phyloP scores from a whole-genome alignment of 176 grass and related monocot species.

The Metroxylon sagu region DNA sequence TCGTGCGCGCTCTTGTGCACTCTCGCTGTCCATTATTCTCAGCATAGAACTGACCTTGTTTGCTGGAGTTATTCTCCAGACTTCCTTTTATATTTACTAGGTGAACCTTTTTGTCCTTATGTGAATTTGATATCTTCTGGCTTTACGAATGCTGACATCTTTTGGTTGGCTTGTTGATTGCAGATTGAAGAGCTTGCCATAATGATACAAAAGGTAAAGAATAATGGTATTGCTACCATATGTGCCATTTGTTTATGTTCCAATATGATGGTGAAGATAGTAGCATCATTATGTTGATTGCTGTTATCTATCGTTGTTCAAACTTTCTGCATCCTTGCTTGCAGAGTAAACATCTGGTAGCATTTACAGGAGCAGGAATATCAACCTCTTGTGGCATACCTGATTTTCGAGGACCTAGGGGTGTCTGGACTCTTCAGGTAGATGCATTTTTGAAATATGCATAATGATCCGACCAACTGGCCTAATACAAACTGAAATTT shows the following conservation, averaged over 20 bases:
- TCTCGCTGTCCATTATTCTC: no score
- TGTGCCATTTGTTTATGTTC: slow-evolving; percentile 15
- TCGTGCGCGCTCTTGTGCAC: no score
- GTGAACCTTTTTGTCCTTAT: no score
- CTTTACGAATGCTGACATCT: not conserved
- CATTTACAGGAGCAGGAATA: slow-evolving; percentile 94
- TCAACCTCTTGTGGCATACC: slow-evolving; percentile 96
- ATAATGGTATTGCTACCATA: slow-evolving; percentile 6
- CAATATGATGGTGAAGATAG: not conserved
- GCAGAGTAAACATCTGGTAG: slow-evolving; percentile 98
- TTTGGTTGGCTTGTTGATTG: slow-evolving; percentile 16
- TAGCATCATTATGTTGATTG: no score
- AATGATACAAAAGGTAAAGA: slow-evolving; percentile 67
- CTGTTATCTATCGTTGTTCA: not conserved
- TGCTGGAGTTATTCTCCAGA: no score
- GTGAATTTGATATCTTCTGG: no score
- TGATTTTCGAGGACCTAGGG: slow-evolving; percentile 93
- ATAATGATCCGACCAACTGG: no score
- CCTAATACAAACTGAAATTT: no score
- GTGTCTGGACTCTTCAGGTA: slow-evolving; percentile 98
- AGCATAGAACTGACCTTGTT: no score
- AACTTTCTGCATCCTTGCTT: slow-evolving; percentile 16
- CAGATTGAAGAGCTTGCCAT: slow-evolving; percentile 92
- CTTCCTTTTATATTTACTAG: no score
- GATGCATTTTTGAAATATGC: not conserved